Conservation (phyloP, 371 early-diverging fungal genomes). For the Saksenaea vasiformis region DNA sequence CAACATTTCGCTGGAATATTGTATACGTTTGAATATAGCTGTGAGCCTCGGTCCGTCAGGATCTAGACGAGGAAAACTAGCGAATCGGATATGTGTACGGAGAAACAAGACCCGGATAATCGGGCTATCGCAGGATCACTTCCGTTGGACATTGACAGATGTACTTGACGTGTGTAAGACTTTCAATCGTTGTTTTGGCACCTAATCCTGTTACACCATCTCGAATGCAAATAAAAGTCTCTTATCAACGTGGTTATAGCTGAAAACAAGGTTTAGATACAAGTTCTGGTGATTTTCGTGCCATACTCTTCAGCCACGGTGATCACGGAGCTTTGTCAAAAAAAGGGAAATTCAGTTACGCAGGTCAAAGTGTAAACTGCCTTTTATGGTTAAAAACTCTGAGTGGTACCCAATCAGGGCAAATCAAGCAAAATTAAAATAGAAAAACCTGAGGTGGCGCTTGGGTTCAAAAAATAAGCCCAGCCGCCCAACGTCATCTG, state of each 20-base stretch:
- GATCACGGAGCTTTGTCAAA: not conserved
- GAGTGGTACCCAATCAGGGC: not conserved
- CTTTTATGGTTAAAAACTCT: not conserved
- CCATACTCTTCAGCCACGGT: not conserved
- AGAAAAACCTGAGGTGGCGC: not conserved
- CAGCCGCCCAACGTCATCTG: not conserved
- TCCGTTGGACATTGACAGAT: not conserved
- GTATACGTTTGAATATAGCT: no score
- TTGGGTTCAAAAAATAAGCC: not conserved
- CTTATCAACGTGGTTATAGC: no score
- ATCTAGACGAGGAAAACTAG: not conserved
- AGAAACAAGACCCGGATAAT: not conserved
- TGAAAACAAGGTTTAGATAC: no score
- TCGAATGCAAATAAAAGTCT: no score
- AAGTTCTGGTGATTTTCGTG: not conserved
- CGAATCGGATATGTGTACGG: not conserved
- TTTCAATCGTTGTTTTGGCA: no score
- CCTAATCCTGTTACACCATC: no score
- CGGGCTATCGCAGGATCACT: not conserved
- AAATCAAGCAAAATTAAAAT: not conserved
- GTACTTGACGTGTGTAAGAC: no score
- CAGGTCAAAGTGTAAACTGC: not conserved
- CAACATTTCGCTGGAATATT: no score
- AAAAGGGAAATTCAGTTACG: slow-evolving; percentile 2
- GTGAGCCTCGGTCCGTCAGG: not conserved